Percentiles rank a stretch among this genome's conserved stretches.
Conservation (phyloP, 2,329 filamentous ascomycete species). For the Neofusicoccum sp. region DNA sequence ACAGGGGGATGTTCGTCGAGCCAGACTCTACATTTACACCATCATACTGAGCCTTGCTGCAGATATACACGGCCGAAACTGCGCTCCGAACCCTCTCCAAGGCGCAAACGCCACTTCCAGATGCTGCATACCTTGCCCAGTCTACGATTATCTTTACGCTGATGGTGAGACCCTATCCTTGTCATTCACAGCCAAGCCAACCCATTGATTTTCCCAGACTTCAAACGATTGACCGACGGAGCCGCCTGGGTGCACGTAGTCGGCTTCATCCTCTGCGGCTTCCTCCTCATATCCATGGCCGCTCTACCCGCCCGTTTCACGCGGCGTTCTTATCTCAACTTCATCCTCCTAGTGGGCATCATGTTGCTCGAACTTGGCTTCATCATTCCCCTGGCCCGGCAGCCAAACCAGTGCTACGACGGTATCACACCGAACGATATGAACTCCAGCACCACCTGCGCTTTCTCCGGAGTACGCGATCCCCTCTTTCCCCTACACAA, state of each 20-base stretch:
- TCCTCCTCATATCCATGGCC: slow-evolving; percentile 78
- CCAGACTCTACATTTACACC: too few species aligned
- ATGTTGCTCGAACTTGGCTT: slow-evolving; percentile 87
- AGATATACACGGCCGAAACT: slow-evolving; percentile 26
- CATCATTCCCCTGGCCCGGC: slow-evolving; percentile 77
- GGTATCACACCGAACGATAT: slow-evolving; percentile 92
- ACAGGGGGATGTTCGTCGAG: slow-evolving; percentile 25
- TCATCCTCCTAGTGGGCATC: slow-evolving; percentile 76
- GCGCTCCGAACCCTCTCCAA: slow-evolving; percentile 27
- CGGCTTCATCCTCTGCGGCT: slow-evolving; percentile 68
- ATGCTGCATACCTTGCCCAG: slow-evolving; percentile 83
- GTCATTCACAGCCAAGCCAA: neutral
- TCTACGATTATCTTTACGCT: slow-evolving; percentile 68
- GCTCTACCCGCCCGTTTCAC: slow-evolving; percentile 84
- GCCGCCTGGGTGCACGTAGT: slow-evolving; percentile 70
- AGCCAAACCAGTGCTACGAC: slow-evolving; percentile 81
- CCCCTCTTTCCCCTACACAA: neutral
- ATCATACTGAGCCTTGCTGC: neutral
- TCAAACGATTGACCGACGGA: slow-evolving; percentile 50
- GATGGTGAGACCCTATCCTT: slow-evolving; percentile 42
- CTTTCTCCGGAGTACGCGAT: slow-evolving; percentile 71
- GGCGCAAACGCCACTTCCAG: neutral
- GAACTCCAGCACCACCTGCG: slow-evolving; percentile 76
- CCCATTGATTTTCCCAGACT: slow-evolving; percentile 25
- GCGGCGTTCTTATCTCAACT: slow-evolving; percentile 86